Base-by-base conservation (phyloP, 1,284 basidiomycete genomes). In the Termitomyces sp. region DNA sequence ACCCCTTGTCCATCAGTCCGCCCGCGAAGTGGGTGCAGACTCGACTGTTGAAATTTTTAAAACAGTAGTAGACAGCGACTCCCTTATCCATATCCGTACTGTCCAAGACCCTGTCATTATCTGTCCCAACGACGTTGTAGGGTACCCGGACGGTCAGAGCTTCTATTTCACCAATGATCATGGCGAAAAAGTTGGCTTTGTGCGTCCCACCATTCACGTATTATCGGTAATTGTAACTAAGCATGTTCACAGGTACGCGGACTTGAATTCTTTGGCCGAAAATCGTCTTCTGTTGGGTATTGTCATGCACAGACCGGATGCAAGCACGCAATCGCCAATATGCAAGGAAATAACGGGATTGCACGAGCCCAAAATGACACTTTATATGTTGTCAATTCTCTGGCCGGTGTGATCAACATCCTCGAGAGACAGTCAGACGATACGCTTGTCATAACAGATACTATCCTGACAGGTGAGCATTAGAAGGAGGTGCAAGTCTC, bases 111-210 rank as follows among this genome's bases (percentile, higher is more conserved):
- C 80, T 1, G 65, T 80, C 7, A 78, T 92, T 19, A 54, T 77
- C 5, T 82, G 86, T 1, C 90, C 89, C 0, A 91, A 91, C 64
- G 85, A 88, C 61, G 60, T 91, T 9, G 76, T 80, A 3, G 86
- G 88, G 17, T 77, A 74, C 33, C 65, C 78, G 2, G 82, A 86
- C 56, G 84, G 84, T 13, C 71, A 75, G 58, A 78, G 77, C 41
- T 80, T 88, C 53, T 82, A 80, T 67, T 81, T 87, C 62, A 85
- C 85, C n/a, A 90, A 89, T 61, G 83, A 86, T 58, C 73, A 81
- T 58, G 71, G 70, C n/a, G 59, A 64, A n/a, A 85, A 84, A 65
- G 67, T 73, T 9, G 79, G 82, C 39, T 61, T 73, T 42, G 86
- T 86, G 63, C 47, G 80, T 69, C 13, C 34, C 34, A 38, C 55